Conservation (phyloP, 371 early-diverging fungal species). For the Rhizopus sp. region DNA sequence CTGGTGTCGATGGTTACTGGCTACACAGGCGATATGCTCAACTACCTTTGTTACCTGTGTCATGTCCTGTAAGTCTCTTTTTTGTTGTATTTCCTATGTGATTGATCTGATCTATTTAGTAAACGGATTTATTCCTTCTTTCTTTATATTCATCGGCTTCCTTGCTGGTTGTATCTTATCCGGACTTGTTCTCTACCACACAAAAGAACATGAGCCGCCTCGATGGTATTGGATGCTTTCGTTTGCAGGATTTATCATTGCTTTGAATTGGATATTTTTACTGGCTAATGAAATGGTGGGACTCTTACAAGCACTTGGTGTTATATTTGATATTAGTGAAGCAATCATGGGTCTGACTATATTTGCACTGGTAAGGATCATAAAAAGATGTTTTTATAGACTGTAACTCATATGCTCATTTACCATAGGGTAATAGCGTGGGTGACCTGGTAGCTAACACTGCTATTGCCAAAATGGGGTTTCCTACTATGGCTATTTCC, state of each 20-base stretch:
- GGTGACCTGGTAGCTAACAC: conserved; percentile 86
- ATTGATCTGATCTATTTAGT: conserved; percentile 10
- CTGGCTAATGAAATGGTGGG: conserved; percentile 83
- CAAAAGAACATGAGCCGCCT: conserved; percentile 34
- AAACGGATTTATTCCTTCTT: conserved; percentile 17
- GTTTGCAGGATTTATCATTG: conserved; percentile 70
- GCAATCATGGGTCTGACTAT: conserved; percentile 83
- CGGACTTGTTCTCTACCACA: conserved; percentile 17
- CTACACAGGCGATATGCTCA: conserved; percentile 39
- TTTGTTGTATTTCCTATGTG: not conserved
- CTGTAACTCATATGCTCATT: not conserved
- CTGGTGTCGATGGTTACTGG: conserved; percentile 52
- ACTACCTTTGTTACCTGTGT: conserved; percentile 43
- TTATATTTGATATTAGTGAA: conserved; percentile 74
- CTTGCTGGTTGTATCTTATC: conserved; percentile 33
- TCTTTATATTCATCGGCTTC: conserved; percentile 19
- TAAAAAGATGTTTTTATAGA: not conserved
- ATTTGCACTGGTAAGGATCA: conserved; percentile 67
- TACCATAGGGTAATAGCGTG: conserved; percentile 71
- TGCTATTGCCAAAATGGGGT: conserved; percentile 84
- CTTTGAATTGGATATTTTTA: conserved; percentile 79
- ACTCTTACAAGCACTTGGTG: conserved; percentile 74
- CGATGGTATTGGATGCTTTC: conserved; percentile 53
- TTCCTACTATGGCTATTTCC: conserved; percentile 82
- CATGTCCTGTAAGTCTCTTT: conserved; percentile 35